Percentiles rank a stretch among this genome's conserved stretches.
Evolutionary conservation across 805 yeast genomes (phyloP).

Genomic region (Candida yuanshanica): DNA sequence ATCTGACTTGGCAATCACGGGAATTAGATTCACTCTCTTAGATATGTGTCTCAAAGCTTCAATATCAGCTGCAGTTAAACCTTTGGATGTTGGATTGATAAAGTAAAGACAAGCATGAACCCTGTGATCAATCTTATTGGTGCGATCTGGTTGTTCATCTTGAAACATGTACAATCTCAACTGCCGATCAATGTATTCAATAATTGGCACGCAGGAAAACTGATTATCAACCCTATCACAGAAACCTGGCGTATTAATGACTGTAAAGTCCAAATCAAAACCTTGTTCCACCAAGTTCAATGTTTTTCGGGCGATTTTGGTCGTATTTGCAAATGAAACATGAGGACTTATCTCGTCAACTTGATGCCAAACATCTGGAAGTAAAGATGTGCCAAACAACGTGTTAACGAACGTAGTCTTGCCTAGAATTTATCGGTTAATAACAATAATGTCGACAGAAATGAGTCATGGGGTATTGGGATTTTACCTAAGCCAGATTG

Average conservation of each 20-base stretch:
- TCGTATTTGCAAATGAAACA: constrained; percentile 32
- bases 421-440: constrained; percentile 35
- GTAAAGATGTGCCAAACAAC: constrained; percentile 50
- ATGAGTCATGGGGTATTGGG: neutral
- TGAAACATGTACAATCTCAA: constrained; percentile 63
- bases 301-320: constrained; percentile 29
- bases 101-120: constrained; percentile 86
- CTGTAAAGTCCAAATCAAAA: constrained; percentile 53
- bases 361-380: constrained; percentile 36
- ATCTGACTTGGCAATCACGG: constrained; percentile 79
- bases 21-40: constrained; percentile 71
- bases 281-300: constrained; percentile 55
- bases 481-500: constrained; percentile 74
- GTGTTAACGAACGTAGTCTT: constrained; percentile 80
- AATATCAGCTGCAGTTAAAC: constrained; percentile 62
- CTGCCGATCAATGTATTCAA: constrained; percentile 75
- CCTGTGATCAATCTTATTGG: constrained; percentile 50
- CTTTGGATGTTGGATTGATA: constrained; percentile 60
- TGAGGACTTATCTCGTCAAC: constrained; percentile 33
- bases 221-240: constrained; percentile 65
- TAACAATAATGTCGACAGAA: too few relatives aligned
- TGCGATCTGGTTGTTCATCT: constrained; percentile 68
- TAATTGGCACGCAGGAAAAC: constrained; percentile 62
- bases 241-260: constrained; percentile 74
- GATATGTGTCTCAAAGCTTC: constrained; percentile 67